Evolutionary conservation across 495 filamentous ascomycete genomes (phyloP).

Genomic region (Coniosporium apollinis): DNA sequence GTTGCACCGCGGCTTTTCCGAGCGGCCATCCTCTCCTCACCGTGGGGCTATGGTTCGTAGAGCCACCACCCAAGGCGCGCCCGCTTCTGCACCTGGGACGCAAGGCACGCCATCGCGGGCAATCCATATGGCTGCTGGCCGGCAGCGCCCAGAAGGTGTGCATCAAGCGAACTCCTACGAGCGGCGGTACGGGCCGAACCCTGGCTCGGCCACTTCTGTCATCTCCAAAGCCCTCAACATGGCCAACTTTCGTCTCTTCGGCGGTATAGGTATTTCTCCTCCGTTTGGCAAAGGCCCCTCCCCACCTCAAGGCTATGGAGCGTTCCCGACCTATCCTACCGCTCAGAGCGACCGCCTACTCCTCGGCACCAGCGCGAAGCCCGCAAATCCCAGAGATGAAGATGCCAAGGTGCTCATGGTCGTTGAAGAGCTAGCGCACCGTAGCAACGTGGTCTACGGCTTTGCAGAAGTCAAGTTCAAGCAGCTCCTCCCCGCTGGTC

Average conservation of each 20-base stretch:
- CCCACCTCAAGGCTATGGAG: slow-evolving; percentile 60
- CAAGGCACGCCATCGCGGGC: slow-evolving; percentile 40
- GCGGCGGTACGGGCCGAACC: slow-evolving; percentile 54
- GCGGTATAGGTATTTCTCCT: slow-evolving; percentile 47
- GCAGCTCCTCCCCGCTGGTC: slow-evolving; percentile 75
- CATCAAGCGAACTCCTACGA: slow-evolving; percentile 67
- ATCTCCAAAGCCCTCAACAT: slow-evolving; percentile 91
- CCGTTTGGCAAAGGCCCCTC: slow-evolving; percentile 49
- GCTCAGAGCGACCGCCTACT: slow-evolving; percentile 41
- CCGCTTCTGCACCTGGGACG: slow-evolving; percentile 39
- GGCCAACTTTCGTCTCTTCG: slow-evolving; percentile 73
- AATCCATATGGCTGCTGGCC: slow-evolving; percentile 50
- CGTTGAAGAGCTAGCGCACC: slow-evolving; percentile 80
- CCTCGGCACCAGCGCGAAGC: slow-evolving; percentile 46
- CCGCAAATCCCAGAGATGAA: slow-evolving; percentile 50
- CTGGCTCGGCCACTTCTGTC: slow-evolving; percentile 67
- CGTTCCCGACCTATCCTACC: slow-evolving; percentile 72
- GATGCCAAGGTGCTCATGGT: slow-evolving; percentile 59
- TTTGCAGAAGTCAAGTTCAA: slow-evolving; percentile 98
- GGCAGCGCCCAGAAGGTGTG: slow-evolving; percentile 40
- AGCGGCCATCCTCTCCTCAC: slow-evolving; percentile 4
- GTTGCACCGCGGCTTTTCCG: slow-evolving; percentile 10
- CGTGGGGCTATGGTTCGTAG: slow-evolving; percentile 44
- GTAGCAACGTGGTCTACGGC: slow-evolving; percentile 87
- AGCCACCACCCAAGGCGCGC: slow-evolving; percentile 45